phyloP scores from a whole-genome alignment of 139 green algal species.

The Coelastrella sp. region DNA sequence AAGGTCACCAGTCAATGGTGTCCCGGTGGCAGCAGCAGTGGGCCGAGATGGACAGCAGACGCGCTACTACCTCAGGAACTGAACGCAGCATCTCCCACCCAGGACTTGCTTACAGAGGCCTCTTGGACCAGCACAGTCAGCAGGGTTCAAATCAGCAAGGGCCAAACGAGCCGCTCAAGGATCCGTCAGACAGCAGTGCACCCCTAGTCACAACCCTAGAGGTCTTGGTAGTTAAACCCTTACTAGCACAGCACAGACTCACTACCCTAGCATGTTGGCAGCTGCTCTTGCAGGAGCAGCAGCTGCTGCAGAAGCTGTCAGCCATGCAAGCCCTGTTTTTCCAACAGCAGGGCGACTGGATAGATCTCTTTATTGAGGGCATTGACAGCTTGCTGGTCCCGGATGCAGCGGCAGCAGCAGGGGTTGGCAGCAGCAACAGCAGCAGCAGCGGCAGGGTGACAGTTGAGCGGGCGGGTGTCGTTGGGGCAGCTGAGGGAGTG shows the following conservation, averaged over 20 bases:
- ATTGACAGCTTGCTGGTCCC: not conserved
- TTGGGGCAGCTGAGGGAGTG: not conserved
- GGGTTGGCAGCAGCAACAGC: not conserved
- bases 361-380: not conserved
- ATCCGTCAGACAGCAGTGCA: not conserved
- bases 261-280: constrained; percentile 32
- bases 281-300: constrained; percentile 41
- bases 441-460: not conserved
- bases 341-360: constrained; percentile 43
- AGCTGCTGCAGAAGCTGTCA: constrained; percentile 11
- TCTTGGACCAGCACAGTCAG: not conserved
- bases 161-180: constrained; percentile 1
- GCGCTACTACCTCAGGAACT: not conserved
- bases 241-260: constrained; percentile 34
- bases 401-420: not conserved
- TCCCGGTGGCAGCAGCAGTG: not conserved
- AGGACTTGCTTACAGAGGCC: not conserved
- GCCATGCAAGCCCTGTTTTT: constrained; percentile 28
- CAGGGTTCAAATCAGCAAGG: not conserved
- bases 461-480: not conserved
- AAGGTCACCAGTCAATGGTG: not conserved
- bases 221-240: constrained; percentile 14
- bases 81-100: not conserved
- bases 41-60: not conserved
- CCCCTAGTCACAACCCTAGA: constrained; percentile 20